Evolutionary conservation across 306 rosid species (phyloP).

Genomic region (Inga oerstediana): DNA sequence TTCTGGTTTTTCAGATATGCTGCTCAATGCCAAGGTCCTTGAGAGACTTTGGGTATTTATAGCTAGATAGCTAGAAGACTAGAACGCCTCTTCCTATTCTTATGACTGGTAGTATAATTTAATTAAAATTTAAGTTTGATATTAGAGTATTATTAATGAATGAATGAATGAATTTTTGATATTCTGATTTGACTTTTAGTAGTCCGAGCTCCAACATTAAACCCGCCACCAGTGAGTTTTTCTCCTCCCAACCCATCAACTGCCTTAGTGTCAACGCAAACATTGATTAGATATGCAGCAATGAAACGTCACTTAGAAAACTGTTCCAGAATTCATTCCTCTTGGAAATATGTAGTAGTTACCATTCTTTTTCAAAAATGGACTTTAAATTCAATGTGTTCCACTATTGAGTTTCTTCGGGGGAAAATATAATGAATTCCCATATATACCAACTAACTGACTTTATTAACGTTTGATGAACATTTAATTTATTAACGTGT

Average conservation of each 20-base stretch:
- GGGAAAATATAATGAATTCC: background rate
- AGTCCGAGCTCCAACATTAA: background rate
- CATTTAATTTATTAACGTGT: no score
- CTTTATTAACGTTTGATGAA: no score
- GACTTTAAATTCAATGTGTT: background rate
- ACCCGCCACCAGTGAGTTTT: background rate
- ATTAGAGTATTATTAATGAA: background rate
- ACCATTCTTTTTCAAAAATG: background rate
- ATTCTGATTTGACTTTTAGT: background rate
- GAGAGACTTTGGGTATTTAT: no score
- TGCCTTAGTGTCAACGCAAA: background rate
- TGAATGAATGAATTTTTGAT: background rate
- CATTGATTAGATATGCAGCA: background rate
- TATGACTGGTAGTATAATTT: no score
- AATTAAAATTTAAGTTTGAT: background rate
- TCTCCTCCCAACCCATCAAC: background rate
- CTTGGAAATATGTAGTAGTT: background rate
- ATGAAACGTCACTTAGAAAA: background rate
- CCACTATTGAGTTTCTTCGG: background rate
- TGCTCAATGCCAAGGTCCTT: background rate
- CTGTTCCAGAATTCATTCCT: background rate
- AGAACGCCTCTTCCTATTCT: background rate
- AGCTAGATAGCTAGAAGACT: no score
- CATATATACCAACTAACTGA: no score
- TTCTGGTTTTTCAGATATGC: background rate